Conservation (phyloP, 2,329 filamentous ascomycete genomes). For the Thielaviopsis musarum region DNA sequence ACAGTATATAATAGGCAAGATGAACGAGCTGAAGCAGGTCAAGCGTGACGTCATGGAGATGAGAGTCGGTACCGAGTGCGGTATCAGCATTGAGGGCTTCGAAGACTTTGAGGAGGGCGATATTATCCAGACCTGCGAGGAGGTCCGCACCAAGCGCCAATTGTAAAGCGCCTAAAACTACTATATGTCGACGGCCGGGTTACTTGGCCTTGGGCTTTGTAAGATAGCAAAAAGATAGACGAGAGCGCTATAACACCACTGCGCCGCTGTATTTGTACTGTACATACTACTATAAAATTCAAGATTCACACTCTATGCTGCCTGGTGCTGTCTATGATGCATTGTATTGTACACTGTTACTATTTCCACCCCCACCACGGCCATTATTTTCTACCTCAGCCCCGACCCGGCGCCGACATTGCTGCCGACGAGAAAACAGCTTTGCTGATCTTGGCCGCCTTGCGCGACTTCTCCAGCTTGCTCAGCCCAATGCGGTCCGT, state of each 20-base stretch:
- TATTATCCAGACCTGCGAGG: slow-evolving; percentile 74
- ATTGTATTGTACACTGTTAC: neutral
- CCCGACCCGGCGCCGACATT: slow-evolving; percentile 29
- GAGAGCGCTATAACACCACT: neutral
- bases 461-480: slow-evolving; percentile 38
- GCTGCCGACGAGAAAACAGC: slow-evolving; percentile 34
- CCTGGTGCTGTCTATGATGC: neutral
- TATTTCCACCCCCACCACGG: neutral
- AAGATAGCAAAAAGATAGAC: neutral
- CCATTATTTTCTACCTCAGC: slow-evolving; percentile 2
- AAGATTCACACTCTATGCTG: neutral
- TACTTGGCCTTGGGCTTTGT: neutral
- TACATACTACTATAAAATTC: neutral
- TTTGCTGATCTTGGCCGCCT: slow-evolving; percentile 29
- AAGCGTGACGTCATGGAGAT: slow-evolving; percentile 87
- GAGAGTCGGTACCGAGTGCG: slow-evolving; percentile 86
- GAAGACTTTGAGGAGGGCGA: slow-evolving; percentile 65
- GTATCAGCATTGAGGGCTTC: slow-evolving; percentile 70
- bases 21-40: slow-evolving; percentile 71
- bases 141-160: slow-evolving; percentile 51
- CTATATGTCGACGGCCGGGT: neutral
- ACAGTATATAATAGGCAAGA: slow-evolving; percentile 41
- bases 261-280: neutral
- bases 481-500: slow-evolving; percentile 64
- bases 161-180: slow-evolving; percentile 22